Percentiles rank a stretch among this genome's conserved stretches.
Conservation (phyloP, 164 flowering plant genomes). For the Dillenia turbinata region DNA sequence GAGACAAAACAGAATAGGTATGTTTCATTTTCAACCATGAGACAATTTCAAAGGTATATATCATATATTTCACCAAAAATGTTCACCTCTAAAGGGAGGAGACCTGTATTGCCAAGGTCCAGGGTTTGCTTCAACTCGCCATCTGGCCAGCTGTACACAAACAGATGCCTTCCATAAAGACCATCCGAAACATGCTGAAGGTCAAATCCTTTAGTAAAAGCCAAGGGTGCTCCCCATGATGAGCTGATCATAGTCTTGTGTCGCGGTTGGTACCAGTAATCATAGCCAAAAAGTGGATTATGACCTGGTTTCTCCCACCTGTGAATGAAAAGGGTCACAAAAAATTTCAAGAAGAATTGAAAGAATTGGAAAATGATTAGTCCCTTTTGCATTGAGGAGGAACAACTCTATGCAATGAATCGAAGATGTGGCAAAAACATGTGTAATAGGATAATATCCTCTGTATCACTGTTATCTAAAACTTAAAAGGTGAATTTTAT, state of each 20-base stretch:
- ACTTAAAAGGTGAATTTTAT: no score
- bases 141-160: slow-evolving; percentile 93
- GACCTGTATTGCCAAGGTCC: slow-evolving; percentile 87
- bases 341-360: no score
- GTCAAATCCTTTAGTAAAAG: slow-evolving; percentile 86
- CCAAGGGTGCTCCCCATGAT: slow-evolving; percentile 98
- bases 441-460: no score
- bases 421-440: no score
- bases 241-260: slow-evolving; percentile 94
- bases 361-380: no score
- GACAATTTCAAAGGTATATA: no score
- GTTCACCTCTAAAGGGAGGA: slow-evolving; percentile 81
- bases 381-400: no score
- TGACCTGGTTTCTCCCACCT: slow-evolving; percentile 99
- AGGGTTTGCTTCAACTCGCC: slow-evolving; percentile 89
- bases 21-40: no score
- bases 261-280: slow-evolving; percentile 98
- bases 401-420: no score
- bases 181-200: slow-evolving; percentile 90
- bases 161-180: slow-evolving; percentile 80
- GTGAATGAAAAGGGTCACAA: slow-evolving; percentile 1
- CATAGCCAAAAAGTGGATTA: slow-evolving; percentile 89
- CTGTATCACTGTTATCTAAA: no score
- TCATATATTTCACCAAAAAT: no score
- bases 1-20: no score